Evolutionary conservation across 176 grass and related monocot genomes (phyloP), one percentile per base, ranked within the genome.

Genomic region (Leersia perrieri): DNA sequence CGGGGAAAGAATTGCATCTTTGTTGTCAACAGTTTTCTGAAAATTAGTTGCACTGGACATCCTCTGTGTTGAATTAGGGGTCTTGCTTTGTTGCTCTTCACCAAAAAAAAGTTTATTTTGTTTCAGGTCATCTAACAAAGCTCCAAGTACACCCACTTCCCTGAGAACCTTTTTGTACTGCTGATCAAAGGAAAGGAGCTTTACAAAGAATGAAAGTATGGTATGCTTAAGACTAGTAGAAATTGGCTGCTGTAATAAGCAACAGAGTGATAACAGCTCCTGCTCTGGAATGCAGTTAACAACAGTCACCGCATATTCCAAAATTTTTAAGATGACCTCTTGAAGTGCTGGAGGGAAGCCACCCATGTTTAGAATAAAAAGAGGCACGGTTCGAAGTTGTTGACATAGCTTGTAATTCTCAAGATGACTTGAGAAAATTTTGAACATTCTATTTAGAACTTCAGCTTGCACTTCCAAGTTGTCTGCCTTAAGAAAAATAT

Each of bases 361-460:
- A n/a, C 93, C 97, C 97, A 99, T 99, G 79, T 99, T 99, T 74
- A 96, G 89, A 23, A 99, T 99, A 71, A 99, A 96, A 68, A 99
- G 93, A 26, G 97, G 97, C 78, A 99, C 89, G 45, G 97, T 99
- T 26, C 97, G 89, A 26, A 99, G 80, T 79, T 96, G 90, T 82
- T 99, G 97, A 74, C 97, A 99, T 53, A 99, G 79, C 80, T 88
- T 93, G 73, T 99, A 99, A 63, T 99, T 99, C 79, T 99, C 97
- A 82, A 96, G 88, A 89, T 99, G 97, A 55, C 97, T 93, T 3
- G 97, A 99, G 82, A 99, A 99, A 81, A 99, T 95, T 82, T 96
- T 99, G 72, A 99, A 99, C 93, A 99, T 93, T 94, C 97, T 93
- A 84, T 99, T 96, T 39, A 99, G 87, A 82, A 99, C 97, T 89